Evolutionary conservation across 768 basidiomycete genomes (phyloP).

Genomic region (Holtermanniella nyarrowii): DNA sequence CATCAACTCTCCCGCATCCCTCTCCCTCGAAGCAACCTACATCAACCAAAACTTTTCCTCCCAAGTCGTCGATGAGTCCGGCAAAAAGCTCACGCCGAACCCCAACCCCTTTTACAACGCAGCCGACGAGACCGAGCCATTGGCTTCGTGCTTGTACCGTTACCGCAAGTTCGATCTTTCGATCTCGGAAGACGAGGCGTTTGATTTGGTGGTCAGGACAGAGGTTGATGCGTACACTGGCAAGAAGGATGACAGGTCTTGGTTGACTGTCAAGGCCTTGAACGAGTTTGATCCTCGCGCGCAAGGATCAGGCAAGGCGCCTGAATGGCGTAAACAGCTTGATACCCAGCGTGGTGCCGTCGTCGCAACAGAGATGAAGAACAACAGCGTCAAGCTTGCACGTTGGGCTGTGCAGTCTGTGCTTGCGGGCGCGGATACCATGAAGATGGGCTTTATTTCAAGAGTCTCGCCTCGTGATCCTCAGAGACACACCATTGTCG

Average conservation of each 20-base stretch:
- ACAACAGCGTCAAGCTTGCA: conserved; percentile 94
- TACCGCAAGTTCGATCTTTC: conserved; percentile 92
- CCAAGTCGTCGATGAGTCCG: conserved; percentile 75
- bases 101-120: conserved; percentile 87
- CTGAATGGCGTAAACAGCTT: conserved; percentile 97
- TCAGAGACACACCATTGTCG: conserved; percentile 88
- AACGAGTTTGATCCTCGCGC: conserved; percentile 94
- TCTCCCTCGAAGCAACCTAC: conserved; percentile 94
- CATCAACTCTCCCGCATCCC: conserved; percentile 84
- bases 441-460: conserved; percentile 98
- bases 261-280: conserved; percentile 84
- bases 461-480: conserved; percentile 89
- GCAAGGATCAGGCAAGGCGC: conserved; percentile 81
- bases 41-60: conserved; percentile 98
- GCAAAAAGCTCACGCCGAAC: conserved; percentile 62
- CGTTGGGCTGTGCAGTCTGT: conserved; percentile 95
- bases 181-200: conserved; percentile 69
- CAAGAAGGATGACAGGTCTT: conserved; percentile 50
- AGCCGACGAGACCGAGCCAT: conserved; percentile 84
- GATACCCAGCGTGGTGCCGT: conserved; percentile 95
- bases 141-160: conserved; percentile 91
- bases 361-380: conserved; percentile 99
- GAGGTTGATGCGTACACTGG: conserved; percentile 81
- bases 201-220: conserved; percentile 80
- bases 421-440: conserved; percentile 83